These are phyloP conservation scores for Cerioporus squamosus DNA, from an alignment of 1,284 basidiomycete species.

Conservation along the genomic window DNA sequence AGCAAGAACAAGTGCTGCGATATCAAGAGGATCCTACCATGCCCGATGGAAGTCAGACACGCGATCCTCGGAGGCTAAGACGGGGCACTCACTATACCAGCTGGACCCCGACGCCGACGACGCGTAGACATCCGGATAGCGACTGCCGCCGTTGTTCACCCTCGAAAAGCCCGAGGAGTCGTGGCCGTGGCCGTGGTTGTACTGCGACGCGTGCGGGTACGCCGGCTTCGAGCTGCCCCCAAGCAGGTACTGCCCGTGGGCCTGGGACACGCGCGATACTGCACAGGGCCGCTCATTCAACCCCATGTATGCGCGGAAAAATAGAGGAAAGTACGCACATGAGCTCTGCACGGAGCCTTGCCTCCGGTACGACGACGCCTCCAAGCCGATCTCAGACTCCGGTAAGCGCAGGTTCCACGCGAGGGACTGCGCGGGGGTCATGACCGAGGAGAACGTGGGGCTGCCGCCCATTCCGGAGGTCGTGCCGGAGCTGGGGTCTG, in stretches of 20 bases:
- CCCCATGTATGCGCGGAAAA: background rate
- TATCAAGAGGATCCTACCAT: background rate
- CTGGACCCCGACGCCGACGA: conserved; percentile 2
- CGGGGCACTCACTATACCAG: conserved; percentile 13
- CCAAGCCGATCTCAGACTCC: conserved; percentile 6
- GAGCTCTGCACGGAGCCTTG: conserved; percentile 17
- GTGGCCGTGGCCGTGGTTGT: conserved; percentile 2
- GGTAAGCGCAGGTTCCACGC: conserved; percentile 24
- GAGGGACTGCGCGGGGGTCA: conserved; percentile 32
- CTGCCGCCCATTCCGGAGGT: conserved; percentile 4
- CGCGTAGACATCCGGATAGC: conserved; percentile 19
- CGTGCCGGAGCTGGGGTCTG: conserved; percentile 9
- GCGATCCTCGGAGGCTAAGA: too few relatives aligned
- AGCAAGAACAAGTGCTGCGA: background rate
- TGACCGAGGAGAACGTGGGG: conserved; percentile 23
- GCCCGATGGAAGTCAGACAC: too few relatives aligned
- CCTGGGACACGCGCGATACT: conserved; percentile 24
- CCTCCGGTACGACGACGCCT: conserved; percentile 15
- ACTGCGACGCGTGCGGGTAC: conserved; percentile 7
- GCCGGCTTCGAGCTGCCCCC: conserved; percentile 7
- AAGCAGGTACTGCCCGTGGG: conserved; percentile 14
- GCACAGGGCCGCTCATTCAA: too few relatives aligned
- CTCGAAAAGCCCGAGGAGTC: conserved; percentile 13
- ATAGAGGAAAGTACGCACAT: conserved; percentile 7
- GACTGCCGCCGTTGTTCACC: background rate